phyloP scores from a whole-genome alignment of 2,329 filamentous ascomycete species.

The Stemphylium beticola region DNA sequence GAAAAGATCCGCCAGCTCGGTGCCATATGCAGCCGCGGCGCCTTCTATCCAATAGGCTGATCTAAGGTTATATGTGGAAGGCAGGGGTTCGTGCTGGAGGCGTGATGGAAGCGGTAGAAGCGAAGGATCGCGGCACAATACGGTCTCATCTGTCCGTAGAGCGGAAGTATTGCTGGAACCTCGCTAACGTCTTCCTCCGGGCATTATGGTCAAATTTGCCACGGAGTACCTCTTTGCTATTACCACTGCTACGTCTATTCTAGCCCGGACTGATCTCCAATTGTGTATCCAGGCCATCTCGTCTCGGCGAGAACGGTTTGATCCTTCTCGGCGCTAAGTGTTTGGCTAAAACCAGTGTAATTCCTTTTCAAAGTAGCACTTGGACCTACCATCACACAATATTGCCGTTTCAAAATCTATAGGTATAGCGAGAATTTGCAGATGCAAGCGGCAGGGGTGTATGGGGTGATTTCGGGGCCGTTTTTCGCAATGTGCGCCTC shows the following conservation, averaged over 20 bases:
- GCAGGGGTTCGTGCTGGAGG: conserved; percentile 4
- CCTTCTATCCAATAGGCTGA: not conserved
- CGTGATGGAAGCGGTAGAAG: not conserved
- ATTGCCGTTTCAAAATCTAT: not conserved
- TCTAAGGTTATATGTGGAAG: not conserved
- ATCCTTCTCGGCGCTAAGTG: not conserved
- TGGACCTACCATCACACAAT: not conserved
- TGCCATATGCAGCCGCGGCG: conserved; percentile 4
- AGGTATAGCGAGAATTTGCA: not conserved
- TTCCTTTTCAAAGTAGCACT: not conserved
- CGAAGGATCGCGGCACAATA: conserved; percentile 1
- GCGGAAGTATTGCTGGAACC: not conserved
- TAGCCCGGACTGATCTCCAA: too few relatives aligned
- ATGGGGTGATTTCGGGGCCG: not conserved
- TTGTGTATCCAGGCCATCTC: too few relatives aligned
- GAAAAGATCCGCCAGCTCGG: not conserved
- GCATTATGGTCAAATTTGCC: not conserved
- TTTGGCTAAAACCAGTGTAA: not conserved
- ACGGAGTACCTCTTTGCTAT: not conserved
- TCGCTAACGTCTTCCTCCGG: not conserved
- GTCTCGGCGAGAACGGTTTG: not conserved
- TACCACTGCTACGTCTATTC: too few relatives aligned
- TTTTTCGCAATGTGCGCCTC: not conserved
- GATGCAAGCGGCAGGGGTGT: not conserved
- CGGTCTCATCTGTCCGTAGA: not conserved